A percentile compares a stretch with the other conserved stretches of the same genome.
phyloP scores from a whole-genome alignment of 257 asterid genomes.

The Voacanga thouarsii region DNA sequence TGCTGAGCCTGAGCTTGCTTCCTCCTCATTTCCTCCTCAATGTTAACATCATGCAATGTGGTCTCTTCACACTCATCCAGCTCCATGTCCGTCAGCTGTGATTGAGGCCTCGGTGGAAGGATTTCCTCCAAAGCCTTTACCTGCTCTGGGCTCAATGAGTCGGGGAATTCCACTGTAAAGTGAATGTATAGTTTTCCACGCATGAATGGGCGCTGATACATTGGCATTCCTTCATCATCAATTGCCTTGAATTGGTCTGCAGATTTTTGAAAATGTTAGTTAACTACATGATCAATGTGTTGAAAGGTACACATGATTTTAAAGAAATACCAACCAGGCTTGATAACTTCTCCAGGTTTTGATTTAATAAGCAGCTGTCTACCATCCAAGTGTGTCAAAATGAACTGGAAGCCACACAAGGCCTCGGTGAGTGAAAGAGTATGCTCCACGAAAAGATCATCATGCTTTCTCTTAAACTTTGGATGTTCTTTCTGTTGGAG shows the following conservation, averaged over 20 bases:
- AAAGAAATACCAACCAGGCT: slow-evolving; percentile 45
- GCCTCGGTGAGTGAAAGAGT: slow-evolving; percentile 56
- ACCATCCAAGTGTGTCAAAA: slow-evolving; percentile 55
- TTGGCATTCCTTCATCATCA: slow-evolving; percentile 73
- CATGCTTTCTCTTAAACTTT: slow-evolving; percentile 62
- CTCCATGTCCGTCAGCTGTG: slow-evolving; percentile 62
- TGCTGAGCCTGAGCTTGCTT: slow-evolving; percentile 50
- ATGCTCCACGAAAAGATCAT: slow-evolving; percentile 65
- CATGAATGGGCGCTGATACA: slow-evolving; percentile 62
- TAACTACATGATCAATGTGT: too few relatives aligned
- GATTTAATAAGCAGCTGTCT: slow-evolving; percentile 63
- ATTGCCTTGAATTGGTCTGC: slow-evolving; percentile 60
- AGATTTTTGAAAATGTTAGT: background rate
- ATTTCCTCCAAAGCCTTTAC: slow-evolving; percentile 37
- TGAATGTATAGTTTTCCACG: slow-evolving; percentile 58
- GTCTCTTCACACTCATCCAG: slow-evolving; percentile 80
- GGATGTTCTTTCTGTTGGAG: slow-evolving; percentile 74
- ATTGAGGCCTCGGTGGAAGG: slow-evolving; percentile 43
- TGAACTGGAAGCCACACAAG: slow-evolving; percentile 64
- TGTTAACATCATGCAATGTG: slow-evolving; percentile 58
- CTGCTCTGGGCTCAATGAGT: slow-evolving; percentile 44
- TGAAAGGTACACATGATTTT: too few relatives aligned
- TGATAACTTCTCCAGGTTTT: slow-evolving; percentile 60
- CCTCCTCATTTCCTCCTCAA: slow-evolving; percentile 72
- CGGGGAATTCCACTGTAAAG: slow-evolving; percentile 58